A percentile compares a stretch with the other conserved stretches of the same genome.
Evolutionary conservation across 805 yeast species (phyloP).

Genomic region (Torulaspora indica): DNA sequence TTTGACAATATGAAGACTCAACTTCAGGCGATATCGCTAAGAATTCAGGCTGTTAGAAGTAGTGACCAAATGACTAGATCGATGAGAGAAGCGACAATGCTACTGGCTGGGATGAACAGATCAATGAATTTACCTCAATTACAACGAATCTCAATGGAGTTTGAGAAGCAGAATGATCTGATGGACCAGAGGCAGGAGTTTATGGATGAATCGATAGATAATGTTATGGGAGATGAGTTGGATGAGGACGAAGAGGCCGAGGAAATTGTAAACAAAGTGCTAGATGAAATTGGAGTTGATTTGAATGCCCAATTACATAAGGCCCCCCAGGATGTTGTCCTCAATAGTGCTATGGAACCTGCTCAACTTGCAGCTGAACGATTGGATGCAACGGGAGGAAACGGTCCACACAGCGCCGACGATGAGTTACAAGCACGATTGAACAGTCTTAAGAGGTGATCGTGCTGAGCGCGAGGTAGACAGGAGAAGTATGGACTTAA

Average conservation of each 20-base stretch:
- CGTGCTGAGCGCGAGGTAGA: too few relatives aligned
- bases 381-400: constrained; percentile 38
- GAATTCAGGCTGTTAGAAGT: constrained; percentile 87
- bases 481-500: too few relatives aligned
- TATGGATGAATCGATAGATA: constrained; percentile 98
- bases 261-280: constrained; percentile 82
- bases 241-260: constrained; percentile 87
- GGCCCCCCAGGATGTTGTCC: constrained; percentile 40
- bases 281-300: constrained; percentile 95
- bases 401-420: constrained; percentile 44
- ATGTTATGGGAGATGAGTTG: constrained; percentile 88
- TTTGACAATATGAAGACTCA: constrained; percentile 93
- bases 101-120: constrained; percentile 81
- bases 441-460: constrained; percentile 64
- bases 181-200: constrained; percentile 99
- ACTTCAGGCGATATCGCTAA: constrained; percentile 84
- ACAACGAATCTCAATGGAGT: constrained; percentile 88
- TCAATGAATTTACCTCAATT: constrained; percentile 88
- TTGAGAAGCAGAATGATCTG: constrained; percentile 87
- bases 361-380: constrained; percentile 50
- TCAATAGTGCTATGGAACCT: constrained; percentile 23
- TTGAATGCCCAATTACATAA: constrained; percentile 47
- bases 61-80: constrained; percentile 93
- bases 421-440: constrained; percentile 87
- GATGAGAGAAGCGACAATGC: constrained; percentile 87